phyloP scores from a whole-genome alignment of 2,329 filamentous ascomycete species.

The Plenodomus tracheiphilus region DNA sequence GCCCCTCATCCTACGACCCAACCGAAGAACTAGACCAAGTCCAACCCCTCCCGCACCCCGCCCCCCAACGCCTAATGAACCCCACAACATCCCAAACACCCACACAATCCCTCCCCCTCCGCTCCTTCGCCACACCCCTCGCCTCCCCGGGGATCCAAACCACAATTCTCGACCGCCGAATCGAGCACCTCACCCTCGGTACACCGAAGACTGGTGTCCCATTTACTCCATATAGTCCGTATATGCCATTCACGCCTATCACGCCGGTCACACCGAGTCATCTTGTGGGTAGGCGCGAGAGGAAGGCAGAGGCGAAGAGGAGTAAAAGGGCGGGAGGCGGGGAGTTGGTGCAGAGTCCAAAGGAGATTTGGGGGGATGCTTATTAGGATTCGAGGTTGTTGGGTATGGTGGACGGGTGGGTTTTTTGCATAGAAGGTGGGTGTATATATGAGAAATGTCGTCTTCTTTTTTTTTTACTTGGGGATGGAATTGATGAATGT shows the following conservation, averaged over 20 bases:
- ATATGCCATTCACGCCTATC: slow-evolving; percentile 76
- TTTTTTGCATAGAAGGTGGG: too few relatives aligned
- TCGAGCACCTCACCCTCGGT: slow-evolving; percentile 32
- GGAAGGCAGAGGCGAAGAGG: slow-evolving; percentile 68
- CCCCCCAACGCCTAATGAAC: slow-evolving; percentile 34
- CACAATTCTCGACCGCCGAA: slow-evolving; percentile 47
- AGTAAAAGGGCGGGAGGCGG: slow-evolving; percentile 66
- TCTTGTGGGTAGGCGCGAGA: slow-evolving; percentile 70
- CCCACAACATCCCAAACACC: slow-evolving; percentile 11
- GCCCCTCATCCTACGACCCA: slow-evolving; percentile 34
- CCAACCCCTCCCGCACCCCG: slow-evolving; percentile 42
- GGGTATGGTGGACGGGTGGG: too few relatives aligned
- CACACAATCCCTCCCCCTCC: slow-evolving; percentile 39
- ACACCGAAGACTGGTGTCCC: slow-evolving; percentile 61
- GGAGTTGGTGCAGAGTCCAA: slow-evolving; percentile 41
- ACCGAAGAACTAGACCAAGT: slow-evolving; percentile 42
- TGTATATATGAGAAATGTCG: too few relatives aligned
- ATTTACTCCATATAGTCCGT: slow-evolving; percentile 76
- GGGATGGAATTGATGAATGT: too few relatives aligned
- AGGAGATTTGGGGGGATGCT: slow-evolving; percentile 45
- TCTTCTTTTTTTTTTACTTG: too few relatives aligned
- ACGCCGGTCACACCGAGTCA: slow-evolving; percentile 73
- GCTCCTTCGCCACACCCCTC: slow-evolving; percentile 33
- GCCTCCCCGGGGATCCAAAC: slow-evolving; percentile 45
- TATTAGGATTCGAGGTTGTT: slow-evolving; percentile 19